phyloP scores from a whole-genome alignment of 176 grass and related monocot genomes.

The Ananas comosus region DNA sequence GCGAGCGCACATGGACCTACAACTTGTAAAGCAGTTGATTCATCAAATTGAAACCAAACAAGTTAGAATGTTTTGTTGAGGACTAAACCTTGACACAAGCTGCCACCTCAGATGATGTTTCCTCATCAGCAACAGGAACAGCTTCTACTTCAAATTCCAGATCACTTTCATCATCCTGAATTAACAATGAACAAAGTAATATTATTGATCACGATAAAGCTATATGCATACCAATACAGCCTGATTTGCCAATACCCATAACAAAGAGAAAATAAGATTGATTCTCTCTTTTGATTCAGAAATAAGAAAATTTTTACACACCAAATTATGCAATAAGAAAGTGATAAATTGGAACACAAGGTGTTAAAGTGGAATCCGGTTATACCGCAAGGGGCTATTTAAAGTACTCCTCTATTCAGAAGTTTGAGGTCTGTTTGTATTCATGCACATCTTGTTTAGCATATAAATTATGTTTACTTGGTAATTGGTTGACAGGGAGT shows the following conservation, averaged over 20 bases:
- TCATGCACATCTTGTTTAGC: too few relatives aligned
- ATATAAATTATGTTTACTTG: too few relatives aligned
- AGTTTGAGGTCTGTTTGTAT: too few relatives aligned
- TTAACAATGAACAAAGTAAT: neutral
- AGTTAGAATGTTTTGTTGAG: neutral
- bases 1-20: neutral
- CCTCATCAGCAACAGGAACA: slow-evolving; percentile 31
- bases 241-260: slow-evolving; percentile 1
- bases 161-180: slow-evolving; percentile 90
- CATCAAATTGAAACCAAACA: too few relatives aligned
- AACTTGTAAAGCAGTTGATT: neutral
- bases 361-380: too few relatives aligned
- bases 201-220: neutral
- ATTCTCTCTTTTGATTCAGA: neutral
- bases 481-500: too few relatives aligned
- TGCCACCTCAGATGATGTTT: slow-evolving; percentile 46
- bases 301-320: neutral
- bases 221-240: neutral
- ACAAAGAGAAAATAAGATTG: neutral
- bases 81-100: slow-evolving; percentile 57
- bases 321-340: too few relatives aligned
- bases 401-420: too few relatives aligned
- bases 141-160: slow-evolving; percentile 71
- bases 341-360: too few relatives aligned
- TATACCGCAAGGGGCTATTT: too few relatives aligned